Conservation (phyloP, 2,329 filamentous ascomycete species). For the Monilinia laxa region DNA sequence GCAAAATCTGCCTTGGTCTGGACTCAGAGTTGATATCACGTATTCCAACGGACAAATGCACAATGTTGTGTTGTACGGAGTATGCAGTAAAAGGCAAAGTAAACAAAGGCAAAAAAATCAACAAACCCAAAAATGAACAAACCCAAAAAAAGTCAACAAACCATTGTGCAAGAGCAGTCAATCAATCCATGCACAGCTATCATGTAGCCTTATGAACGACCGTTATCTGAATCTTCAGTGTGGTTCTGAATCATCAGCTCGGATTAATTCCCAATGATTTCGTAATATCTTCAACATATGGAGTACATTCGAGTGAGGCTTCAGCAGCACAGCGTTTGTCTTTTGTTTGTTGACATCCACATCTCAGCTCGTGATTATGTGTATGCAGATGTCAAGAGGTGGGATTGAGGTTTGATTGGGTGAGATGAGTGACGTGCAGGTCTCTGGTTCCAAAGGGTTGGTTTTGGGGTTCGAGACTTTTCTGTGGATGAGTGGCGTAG, state of each 20-base stretch:
- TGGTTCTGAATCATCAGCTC: neutral
- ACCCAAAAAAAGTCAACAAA: neutral
- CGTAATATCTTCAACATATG: neutral
- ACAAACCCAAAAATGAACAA: too few species aligned
- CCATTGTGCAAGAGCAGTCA: neutral
- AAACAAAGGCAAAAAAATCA: neutral
- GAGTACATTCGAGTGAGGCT: neutral
- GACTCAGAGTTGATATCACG: too few species aligned
- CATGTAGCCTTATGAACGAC: conserved; percentile 10
- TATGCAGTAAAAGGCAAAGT: too few species aligned
- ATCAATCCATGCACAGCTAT: neutral
- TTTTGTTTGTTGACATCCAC: conserved; percentile 8
- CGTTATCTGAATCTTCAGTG: conserved; percentile 7
- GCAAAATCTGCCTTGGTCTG: too few species aligned
- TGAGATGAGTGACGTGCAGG: neutral
- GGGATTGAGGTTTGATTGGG: conserved; percentile 8
- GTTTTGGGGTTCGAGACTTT: neutral
- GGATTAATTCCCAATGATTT: neutral
- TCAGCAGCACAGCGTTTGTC: neutral
- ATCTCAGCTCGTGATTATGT: conserved; percentile 9
- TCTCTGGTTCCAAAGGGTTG: neutral
- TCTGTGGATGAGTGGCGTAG: neutral
- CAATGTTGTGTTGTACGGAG: too few species aligned
- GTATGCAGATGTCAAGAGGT: neutral
- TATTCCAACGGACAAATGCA: too few species aligned